These are phyloP conservation scores for Gonium pectorale DNA, from an alignment of 139 green algal genomes.

Conservation along the genomic window DNA sequence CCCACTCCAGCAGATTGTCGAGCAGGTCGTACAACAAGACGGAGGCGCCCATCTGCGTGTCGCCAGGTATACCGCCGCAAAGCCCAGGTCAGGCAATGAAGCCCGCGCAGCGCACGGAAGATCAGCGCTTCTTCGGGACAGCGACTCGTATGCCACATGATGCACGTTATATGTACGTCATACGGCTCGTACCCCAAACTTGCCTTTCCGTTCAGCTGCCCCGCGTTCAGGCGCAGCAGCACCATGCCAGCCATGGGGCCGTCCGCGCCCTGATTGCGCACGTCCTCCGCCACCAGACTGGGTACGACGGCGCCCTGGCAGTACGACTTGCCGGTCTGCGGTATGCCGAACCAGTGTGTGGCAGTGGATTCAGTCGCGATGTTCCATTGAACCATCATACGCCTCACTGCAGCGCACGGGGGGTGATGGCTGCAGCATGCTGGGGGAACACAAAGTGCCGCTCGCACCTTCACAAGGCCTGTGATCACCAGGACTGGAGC, in stretches of 20 bases:
- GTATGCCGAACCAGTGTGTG: neutral
- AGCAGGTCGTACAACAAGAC: neutral
- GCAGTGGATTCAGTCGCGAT: too few relatives aligned
- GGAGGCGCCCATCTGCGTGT: neutral
- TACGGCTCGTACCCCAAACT: too few relatives aligned
- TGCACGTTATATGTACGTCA: too few relatives aligned
- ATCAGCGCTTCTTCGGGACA: neutral
- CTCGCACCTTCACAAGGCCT: constrained; percentile 23
- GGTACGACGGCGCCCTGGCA: constrained; percentile 19
- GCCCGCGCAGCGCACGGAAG: neutral
- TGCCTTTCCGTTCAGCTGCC: neutral
- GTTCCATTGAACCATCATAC: too few relatives aligned
- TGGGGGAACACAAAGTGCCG: too few relatives aligned
- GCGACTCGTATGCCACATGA: too few relatives aligned
- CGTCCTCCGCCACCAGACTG: constrained; percentile 15
- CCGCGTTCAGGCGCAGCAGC: neutral
- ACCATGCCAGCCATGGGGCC: constrained; percentile 3
- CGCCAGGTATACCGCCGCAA: neutral
- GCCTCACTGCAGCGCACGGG: too few relatives aligned
- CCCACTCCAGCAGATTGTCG: neutral
- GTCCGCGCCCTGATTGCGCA: neutral
- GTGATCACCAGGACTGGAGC: neutral
- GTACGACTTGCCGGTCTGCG: constrained; percentile 32
- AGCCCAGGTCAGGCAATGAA: neutral
- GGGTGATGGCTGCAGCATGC: too few relatives aligned